A percentile compares a stretch with the other conserved stretches of the same genome.
Evolutionary conservation across 2,329 filamentous ascomycete species (phyloP).

Genomic region (Simplicillium sp.): DNA sequence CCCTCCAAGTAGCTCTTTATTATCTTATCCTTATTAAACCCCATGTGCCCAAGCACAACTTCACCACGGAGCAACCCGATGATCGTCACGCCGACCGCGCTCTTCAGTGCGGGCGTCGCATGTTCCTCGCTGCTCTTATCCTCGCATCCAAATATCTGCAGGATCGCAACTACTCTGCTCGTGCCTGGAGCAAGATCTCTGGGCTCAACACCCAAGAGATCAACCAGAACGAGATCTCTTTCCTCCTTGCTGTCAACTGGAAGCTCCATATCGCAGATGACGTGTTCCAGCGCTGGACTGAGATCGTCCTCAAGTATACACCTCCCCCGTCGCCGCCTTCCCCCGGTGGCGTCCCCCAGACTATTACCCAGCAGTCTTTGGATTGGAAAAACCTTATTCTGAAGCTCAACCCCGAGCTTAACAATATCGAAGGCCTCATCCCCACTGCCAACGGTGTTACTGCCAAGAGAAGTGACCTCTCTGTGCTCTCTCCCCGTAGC

Average conservation of each 20-base stretch:
- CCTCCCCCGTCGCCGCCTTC: slow-evolving; percentile 56
- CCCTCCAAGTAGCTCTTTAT: slow-evolving; percentile 90
- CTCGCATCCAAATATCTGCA: slow-evolving; percentile 96
- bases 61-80: slow-evolving; percentile 75
- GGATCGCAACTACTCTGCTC: slow-evolving; percentile 93
- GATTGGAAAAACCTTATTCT: slow-evolving; percentile 53
- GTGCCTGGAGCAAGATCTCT: slow-evolving; percentile 98
- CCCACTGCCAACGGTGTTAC: slow-evolving; percentile 18
- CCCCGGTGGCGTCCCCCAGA: slow-evolving; percentile 34
- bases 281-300: slow-evolving; percentile 86
- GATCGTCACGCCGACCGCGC: slow-evolving; percentile 66
- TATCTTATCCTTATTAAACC: slow-evolving; percentile 92
- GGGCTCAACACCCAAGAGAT: slow-evolving; percentile 90
- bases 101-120: slow-evolving; percentile 89
- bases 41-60: slow-evolving; percentile 73
- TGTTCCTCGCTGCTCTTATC: slow-evolving; percentile 93
- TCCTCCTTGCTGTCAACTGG: slow-evolving; percentile 85
- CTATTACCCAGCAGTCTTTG: slow-evolving; percentile 34
- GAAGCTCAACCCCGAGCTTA: slow-evolving; percentile 44
- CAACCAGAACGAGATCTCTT: slow-evolving; percentile 92
- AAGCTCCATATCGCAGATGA: slow-evolving; percentile 86
- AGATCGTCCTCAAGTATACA: slow-evolving; percentile 79
- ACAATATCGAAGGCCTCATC: slow-evolving; percentile 47
- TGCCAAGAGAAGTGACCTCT: slow-evolving; percentile 22
- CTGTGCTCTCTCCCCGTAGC: slow-evolving; percentile 29